A percentile compares a stretch with the other conserved stretches of the same genome.
Conservation (phyloP, 73 alveolate genomes). For the Paramecium sexaurelia region DNA sequence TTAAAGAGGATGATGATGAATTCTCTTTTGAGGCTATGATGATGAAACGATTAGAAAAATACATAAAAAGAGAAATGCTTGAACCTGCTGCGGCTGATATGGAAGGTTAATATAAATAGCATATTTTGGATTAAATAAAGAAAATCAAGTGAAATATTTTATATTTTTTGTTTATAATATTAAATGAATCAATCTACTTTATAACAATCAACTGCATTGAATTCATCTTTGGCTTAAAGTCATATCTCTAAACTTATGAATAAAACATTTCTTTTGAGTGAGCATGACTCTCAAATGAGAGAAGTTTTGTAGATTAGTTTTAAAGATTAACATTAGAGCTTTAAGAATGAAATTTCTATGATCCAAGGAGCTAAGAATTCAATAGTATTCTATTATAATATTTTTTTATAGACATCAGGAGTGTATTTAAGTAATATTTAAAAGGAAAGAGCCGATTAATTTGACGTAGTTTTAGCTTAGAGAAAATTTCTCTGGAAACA, state of each 20-base stretch:
- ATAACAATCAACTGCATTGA: neutral
- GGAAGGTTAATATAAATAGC: neutral
- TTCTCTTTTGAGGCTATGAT: slow-evolving; percentile 53
- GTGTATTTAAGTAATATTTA: neutral
- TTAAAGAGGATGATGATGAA: neutral
- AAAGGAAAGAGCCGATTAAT: slow-evolving; percentile 11
- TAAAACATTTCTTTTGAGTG: neutral
- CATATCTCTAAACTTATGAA: neutral
- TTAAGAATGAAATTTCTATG: slow-evolving; percentile 36
- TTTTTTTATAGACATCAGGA: neutral
- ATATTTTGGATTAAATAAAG: neutral
- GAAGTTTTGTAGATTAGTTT: neutral
- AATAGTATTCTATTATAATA: neutral
- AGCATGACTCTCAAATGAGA: slow-evolving; percentile 3
- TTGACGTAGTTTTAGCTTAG: slow-evolving; percentile 24
- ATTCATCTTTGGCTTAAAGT: neutral
- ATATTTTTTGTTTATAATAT: neutral
- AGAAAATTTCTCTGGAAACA: neutral
- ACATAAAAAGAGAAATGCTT: slow-evolving; percentile 26
- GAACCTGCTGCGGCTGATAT: slow-evolving; percentile 30
- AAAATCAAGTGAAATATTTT: neutral
- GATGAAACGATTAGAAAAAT: slow-evolving; percentile 8
- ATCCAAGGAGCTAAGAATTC: neutral
- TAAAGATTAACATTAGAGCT: neutral
- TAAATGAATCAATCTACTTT: neutral